phyloP scores from a whole-genome alignment of 495 filamentous ascomycete genomes.

The Parachaetomium inaequale region DNA sequence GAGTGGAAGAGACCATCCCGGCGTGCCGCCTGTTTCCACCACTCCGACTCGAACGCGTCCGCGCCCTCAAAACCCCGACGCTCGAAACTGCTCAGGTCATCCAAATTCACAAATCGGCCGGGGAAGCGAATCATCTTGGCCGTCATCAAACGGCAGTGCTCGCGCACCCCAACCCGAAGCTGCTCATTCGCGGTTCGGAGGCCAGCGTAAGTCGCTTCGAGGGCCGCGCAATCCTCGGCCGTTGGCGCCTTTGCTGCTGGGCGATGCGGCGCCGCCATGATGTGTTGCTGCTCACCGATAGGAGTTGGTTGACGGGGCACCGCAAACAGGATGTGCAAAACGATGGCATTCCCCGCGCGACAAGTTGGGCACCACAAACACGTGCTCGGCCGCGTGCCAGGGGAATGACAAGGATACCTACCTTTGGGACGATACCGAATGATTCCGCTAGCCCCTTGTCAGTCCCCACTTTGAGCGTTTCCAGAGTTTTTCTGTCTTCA shows the following conservation, averaged over 20 bases:
- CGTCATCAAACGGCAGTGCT: not conserved
- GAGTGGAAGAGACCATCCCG: constrained; percentile 4
- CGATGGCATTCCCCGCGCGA: too few relatives aligned
- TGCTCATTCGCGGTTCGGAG: not conserved
- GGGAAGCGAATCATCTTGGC: too few relatives aligned
- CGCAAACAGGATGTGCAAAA: too few relatives aligned
- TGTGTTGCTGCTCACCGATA: not conserved
- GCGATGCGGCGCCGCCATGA: not conserved
- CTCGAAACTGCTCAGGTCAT: too few relatives aligned
- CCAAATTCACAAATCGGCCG: not conserved
- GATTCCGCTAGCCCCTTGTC: too few relatives aligned
- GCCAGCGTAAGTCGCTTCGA: not conserved
- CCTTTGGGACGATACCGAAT: too few relatives aligned
- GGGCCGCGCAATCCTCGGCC: not conserved
- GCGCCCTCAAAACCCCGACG: not conserved
- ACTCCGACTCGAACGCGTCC: not conserved
- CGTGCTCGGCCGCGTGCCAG: too few relatives aligned
- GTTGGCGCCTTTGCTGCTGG: not conserved
- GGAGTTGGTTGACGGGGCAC: not conserved
- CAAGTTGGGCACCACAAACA: too few relatives aligned
- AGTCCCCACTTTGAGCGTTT: too few relatives aligned
- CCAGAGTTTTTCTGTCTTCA: too few relatives aligned
- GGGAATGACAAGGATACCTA: too few relatives aligned
- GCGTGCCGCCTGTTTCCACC: not conserved
- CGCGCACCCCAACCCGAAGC: not conserved